These are phyloP conservation scores for Penicillium riverlandense DNA, from an alignment of 495 filamentous ascomycete genomes.

Conservation along the genomic window DNA sequence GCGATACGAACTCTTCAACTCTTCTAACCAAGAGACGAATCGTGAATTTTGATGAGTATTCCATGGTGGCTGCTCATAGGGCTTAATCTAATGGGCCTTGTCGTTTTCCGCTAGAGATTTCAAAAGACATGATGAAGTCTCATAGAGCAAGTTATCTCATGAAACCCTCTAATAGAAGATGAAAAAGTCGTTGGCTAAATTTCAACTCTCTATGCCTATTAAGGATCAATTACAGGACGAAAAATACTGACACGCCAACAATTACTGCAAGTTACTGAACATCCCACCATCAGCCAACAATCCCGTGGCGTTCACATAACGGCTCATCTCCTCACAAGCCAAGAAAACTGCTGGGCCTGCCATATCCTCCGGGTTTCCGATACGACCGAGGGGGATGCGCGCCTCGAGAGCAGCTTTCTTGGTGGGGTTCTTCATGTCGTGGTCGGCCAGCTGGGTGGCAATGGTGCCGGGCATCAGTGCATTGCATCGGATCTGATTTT, in stretches of 20 bases:
- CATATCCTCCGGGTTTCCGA: conserved; percentile 25
- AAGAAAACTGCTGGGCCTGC: conserved; percentile 25
- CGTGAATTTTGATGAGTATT: background rate
- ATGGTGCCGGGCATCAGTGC: conserved; percentile 21
- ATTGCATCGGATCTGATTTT: conserved; percentile 25
- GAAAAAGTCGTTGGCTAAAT: background rate
- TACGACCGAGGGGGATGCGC: conserved; percentile 61
- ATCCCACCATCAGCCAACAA: conserved; percentile 20
- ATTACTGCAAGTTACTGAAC: conserved; percentile 18
- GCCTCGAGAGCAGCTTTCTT: conserved; percentile 74
- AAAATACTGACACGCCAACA: background rate
- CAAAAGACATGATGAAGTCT: background rate
- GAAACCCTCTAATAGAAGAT: too few species aligned
- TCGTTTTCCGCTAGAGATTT: background rate
- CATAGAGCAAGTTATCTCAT: background rate
- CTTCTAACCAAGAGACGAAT: background rate
- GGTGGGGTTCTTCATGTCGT: conserved; percentile 49
- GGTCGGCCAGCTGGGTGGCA: conserved; percentile 53
- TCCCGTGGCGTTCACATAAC: conserved; percentile 18
- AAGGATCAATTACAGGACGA: background rate
- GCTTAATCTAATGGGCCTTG: too few species aligned
- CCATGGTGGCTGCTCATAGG: background rate
- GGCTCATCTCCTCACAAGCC: conserved; percentile 22
- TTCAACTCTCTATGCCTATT: background rate
- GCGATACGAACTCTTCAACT: background rate